Conservation (phyloP, 345 rosid species). For the Triadica sebifera region DNA sequence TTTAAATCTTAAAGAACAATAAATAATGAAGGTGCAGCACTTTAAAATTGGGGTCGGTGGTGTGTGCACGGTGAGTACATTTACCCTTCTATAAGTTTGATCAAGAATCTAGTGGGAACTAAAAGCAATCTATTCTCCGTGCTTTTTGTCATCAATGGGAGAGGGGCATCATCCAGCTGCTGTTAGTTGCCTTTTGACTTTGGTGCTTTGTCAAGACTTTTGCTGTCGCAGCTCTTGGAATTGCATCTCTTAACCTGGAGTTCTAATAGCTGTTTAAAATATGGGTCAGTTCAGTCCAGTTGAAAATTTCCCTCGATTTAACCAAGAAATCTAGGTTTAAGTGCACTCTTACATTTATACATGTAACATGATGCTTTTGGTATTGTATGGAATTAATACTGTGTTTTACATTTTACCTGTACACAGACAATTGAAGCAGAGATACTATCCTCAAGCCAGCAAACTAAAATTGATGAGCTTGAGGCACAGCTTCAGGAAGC, state of each 20-base stretch:
- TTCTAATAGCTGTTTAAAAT: neutral
- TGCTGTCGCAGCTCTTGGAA: neutral
- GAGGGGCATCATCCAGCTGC: too few relatives aligned
- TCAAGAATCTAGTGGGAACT: too few relatives aligned
- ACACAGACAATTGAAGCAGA: conserved; percentile 55
- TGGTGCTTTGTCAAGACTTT: neutral
- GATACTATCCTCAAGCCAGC: conserved; percentile 37
- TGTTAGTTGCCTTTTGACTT: neutral
- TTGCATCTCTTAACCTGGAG: too few relatives aligned
- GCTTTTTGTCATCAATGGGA: too few relatives aligned
- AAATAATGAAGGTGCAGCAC: neutral
- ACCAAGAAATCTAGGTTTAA: neutral
- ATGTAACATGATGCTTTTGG: too few relatives aligned
- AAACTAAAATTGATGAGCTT: conserved; percentile 63
- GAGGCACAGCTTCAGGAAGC: conserved; percentile 78
- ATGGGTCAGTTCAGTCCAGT: neutral
- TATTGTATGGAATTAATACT: too few relatives aligned
- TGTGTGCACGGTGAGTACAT: neutral
- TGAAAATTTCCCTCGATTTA: neutral
- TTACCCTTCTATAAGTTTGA: too few relatives aligned
- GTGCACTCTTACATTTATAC: neutral
- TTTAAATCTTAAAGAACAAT: neutral
- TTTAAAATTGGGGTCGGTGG: neutral
- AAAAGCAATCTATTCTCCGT: neutral
- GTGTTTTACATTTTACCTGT: conserved; percentile 9